A percentile compares a stretch with the other conserved stretches of the same genome.
phyloP scores from a whole-genome alignment of 176 grass and related monocot genomes.

The Triticum turgidum region DNA sequence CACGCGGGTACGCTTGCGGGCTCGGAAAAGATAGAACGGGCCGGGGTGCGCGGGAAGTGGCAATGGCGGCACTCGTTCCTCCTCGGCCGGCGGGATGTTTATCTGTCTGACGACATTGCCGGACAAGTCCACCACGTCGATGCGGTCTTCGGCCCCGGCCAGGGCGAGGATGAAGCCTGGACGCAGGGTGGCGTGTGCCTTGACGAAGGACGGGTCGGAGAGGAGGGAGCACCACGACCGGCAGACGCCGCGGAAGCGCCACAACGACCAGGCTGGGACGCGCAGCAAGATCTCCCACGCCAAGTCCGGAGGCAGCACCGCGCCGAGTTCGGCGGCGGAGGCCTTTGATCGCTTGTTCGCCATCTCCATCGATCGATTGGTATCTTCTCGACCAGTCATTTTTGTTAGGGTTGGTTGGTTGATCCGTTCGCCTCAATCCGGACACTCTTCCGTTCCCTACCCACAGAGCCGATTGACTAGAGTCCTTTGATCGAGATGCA shows the following conservation, averaged over 20 bases:
- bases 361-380: neutral
- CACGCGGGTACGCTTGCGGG: too few species aligned
- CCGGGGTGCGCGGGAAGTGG: too few species aligned
- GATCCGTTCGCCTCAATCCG: too few species aligned
- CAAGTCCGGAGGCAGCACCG: neutral
- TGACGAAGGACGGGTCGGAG: neutral
- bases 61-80: too few species aligned
- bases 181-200: neutral
- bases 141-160: neutral
- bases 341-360: neutral
- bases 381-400: too few species aligned
- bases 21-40: too few species aligned
- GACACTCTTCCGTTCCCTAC: too few species aligned
- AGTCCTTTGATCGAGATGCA: too few species aligned
- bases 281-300: slow-evolving; percentile 14
- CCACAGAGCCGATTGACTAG: too few species aligned
- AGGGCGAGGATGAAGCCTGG: neutral
- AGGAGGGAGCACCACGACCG: neutral
- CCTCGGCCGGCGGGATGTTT: too few species aligned
- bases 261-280: neutral
- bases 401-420: too few species aligned
- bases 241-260: neutral
- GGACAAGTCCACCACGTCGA: neutral
- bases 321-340: neutral
- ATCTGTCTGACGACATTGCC: too few species aligned